Percentiles rank a stretch among this genome's conserved stretches.
Conservation (phyloP, 768 basidiomycete species). For the Albatrellus ellisii region DNA sequence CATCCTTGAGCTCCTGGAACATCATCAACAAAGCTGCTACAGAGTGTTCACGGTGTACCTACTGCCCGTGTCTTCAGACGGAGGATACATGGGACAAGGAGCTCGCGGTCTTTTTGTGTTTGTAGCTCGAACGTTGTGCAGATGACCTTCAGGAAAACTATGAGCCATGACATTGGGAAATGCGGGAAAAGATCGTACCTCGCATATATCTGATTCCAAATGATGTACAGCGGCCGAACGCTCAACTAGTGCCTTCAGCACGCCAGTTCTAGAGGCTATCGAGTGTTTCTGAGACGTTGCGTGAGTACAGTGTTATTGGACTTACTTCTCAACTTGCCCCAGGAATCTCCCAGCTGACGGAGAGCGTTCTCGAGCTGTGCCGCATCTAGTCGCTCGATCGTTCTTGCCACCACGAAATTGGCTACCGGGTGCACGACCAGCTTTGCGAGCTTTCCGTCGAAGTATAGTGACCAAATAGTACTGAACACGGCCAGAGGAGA, state of each 20-base stretch:
- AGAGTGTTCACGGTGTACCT: background rate
- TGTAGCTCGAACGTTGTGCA: conserved; percentile 7
- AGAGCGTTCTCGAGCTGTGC: conserved; percentile 42
- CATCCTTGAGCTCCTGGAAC: conserved; percentile 15
- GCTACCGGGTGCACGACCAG: conserved; percentile 82
- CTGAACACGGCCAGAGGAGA: conserved; percentile 50
- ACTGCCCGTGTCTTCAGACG: conserved; percentile 7
- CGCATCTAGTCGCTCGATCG: conserved; percentile 46
- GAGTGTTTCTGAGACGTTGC: conserved; percentile 2
- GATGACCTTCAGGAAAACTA: conserved; percentile 15
- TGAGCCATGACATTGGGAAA: background rate
- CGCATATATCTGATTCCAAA: conserved; percentile 10
- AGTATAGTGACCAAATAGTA: conserved; percentile 66
- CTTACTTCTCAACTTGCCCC: conserved; percentile 61
- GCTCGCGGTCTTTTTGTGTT: conserved; percentile 8
- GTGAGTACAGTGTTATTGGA: conserved; percentile 7
- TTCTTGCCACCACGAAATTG: conserved; percentile 86
- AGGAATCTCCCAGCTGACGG: conserved; percentile 42
- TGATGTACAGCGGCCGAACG: conserved; percentile 28
- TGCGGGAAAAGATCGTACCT: conserved; percentile 3
- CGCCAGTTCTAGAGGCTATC: conserved; percentile 67
- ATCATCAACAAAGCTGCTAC: background rate
- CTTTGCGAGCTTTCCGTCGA: conserved; percentile 56
- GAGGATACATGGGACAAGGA: conserved; percentile 9
- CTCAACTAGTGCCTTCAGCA: conserved; percentile 65